These are phyloP conservation scores for Petunia secreta DNA, from an alignment of 257 asterid species.

Conservation along the genomic window DNA sequence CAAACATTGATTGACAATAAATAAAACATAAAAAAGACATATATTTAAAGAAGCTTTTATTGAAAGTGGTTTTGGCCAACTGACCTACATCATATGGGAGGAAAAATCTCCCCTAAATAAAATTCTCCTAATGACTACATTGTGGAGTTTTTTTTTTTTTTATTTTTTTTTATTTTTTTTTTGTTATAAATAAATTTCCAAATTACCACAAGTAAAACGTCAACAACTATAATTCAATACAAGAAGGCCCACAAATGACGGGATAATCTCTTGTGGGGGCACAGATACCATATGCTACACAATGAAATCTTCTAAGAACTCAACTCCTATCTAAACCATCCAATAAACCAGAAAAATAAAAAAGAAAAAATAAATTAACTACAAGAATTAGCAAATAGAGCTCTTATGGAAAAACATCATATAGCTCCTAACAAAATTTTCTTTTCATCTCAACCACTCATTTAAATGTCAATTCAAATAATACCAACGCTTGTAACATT, in stretches of 20 bases:
- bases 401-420: slow-evolving; percentile 16
- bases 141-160: no score
- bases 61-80: no score
- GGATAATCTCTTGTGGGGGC: not conserved
- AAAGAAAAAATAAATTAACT: not conserved
- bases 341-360: not conserved
- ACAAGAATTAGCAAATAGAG: slow-evolving; percentile 11
- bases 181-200: not conserved
- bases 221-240: slow-evolving; percentile 15
- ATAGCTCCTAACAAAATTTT: slow-evolving; percentile 20
- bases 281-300: slow-evolving; percentile 13
- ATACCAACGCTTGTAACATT: slow-evolving; percentile 25
- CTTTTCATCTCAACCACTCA: slow-evolving; percentile 1
- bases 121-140: no score
- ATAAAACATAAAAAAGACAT: no score
- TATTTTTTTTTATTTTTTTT: no score
- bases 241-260: not conserved
- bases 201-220: not conserved
- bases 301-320: not conserved
- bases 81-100: no score
- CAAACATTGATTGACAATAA: no score
- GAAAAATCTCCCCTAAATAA: no score
- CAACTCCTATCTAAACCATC: slow-evolving; percentile 3
- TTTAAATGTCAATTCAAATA: slow-evolving; percentile 13
- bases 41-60: no score